Evolutionary conservation across 2,329 filamentous ascomycete genomes (phyloP), one percentile per base, ranked within the genome.

Genomic region (Trichoderma guizhouense): DNA sequence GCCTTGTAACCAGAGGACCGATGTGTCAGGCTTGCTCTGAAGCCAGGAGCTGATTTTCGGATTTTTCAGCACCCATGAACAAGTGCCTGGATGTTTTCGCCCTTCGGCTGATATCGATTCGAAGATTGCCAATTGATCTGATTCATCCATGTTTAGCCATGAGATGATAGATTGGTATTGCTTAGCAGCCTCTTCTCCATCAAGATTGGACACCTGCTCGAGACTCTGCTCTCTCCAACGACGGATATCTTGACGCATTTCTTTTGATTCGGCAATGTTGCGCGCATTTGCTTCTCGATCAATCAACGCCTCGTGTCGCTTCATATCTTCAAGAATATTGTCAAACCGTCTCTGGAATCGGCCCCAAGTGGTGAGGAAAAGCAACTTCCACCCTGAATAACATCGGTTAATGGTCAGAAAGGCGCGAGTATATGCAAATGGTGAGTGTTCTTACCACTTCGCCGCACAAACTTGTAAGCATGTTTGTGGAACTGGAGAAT

Each of bases 181-280:
- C 43, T 51, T 51, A 7, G n/a, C 43, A 51, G 43, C 43, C n/a
- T 51, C 43, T 24, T 51, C 43, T 1, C 43, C 43, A 3, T 51
- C 43, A 24, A 51, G 43, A 11, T 12, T 51, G n/a, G n/a, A 12
- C n/a, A 51, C n/a, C n/a, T 51, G n/a, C 79, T 85, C 26, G 80
- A 88, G 81, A 83, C 81, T 21, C 89, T 86, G 77, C 84, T 86
- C 0, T 81, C 89, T 71, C 74, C 74, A 6, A 76, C 78, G 69
- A 76, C 76, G 26, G 78, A 81, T 18, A 79, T 62, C 60, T 34
- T 36, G 34, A 5, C 60, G 60, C 60, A 62, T 43, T 43, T 62
- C 21, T 62, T 8, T 15, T 51, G 53, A 7, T 28, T 57, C 53
- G 26, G 26, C 53, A 57, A 57, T 57, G 6, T 57, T 28, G 24